A percentile compares a stretch with the other conserved stretches of the same genome.
Conservation (phyloP, 345 rosid species). For the Anacardium occidentale region DNA sequence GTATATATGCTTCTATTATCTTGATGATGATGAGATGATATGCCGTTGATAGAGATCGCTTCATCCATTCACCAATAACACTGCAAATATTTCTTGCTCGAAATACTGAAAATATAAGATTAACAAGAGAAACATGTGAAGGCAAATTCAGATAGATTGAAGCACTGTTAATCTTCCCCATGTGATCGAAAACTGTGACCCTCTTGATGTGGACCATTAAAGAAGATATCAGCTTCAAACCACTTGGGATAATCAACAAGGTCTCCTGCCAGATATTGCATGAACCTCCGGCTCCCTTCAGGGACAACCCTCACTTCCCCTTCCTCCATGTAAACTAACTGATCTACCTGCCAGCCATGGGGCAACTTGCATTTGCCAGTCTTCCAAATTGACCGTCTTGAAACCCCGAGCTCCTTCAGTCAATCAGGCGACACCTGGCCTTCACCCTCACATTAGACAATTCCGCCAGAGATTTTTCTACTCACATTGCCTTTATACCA, state of each 20-base stretch:
- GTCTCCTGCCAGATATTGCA: slow-evolving; percentile 87
- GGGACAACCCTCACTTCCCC: slow-evolving; percentile 97
- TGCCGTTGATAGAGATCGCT: not conserved
- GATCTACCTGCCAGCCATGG: slow-evolving; percentile 97
- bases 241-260: slow-evolving; percentile 89
- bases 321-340: slow-evolving; percentile 91
- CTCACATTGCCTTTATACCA: slow-evolving; percentile 50
- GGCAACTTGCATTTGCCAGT: slow-evolving; percentile 79
- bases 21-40: no score
- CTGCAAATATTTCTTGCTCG: not conserved
- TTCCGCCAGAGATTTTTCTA: slow-evolving; percentile 73
- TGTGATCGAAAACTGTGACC: slow-evolving; percentile 81
- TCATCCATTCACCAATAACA: not conserved
- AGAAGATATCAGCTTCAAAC: slow-evolving; percentile 92
- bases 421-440: slow-evolving; percentile 53
- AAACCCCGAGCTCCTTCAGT: slow-evolving; percentile 68
- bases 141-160: not conserved
- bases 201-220: slow-evolving; percentile 80
- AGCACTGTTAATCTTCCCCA: slow-evolving; percentile 60
- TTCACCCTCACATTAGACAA: slow-evolving; percentile 74
- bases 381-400: slow-evolving; percentile 85
- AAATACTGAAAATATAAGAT: not conserved
- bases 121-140: not conserved
- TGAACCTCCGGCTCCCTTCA: slow-evolving; percentile 67
- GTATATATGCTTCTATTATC: no score